These are phyloP conservation scores for Kickxella alabastrina DNA, from an alignment of 192 early-diverging fungal species.

Conservation along the genomic window DNA sequence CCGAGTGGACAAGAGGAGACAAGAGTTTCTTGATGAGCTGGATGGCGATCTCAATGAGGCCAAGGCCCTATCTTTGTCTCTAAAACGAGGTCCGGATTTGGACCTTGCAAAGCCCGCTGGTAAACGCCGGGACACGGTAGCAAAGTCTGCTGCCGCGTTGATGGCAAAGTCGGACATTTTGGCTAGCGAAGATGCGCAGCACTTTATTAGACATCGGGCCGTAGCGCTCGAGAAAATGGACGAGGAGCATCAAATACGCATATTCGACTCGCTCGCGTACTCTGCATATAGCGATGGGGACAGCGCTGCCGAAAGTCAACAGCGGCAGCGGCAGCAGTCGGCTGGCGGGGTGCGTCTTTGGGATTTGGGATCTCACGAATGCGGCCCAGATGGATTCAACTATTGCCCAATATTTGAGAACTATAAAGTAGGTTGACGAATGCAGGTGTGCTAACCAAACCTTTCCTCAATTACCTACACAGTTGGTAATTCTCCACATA, in stretches of 20 bases:
- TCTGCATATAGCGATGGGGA: not conserved
- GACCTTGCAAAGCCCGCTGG: not conserved
- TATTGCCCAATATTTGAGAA: not conserved
- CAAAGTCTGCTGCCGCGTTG: slow-evolving; percentile 4
- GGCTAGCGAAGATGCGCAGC: slow-evolving; percentile 34
- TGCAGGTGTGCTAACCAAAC: too few species aligned
- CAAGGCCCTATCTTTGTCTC: slow-evolving; percentile 39
- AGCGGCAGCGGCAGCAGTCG: too few species aligned
- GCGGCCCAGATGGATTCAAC: not conserved
- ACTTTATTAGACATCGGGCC: slow-evolving; percentile 32
- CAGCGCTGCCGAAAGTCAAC: too few species aligned
- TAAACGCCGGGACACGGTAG: slow-evolving; percentile 10
- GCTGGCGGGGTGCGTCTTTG: not conserved
- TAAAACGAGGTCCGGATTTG: slow-evolving; percentile 11
- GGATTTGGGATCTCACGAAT: not conserved
- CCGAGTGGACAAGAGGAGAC: slow-evolving; percentile 8
- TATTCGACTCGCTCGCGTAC: too few species aligned
- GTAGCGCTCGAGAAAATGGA: slow-evolving; percentile 32
- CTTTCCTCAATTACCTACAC: too few species aligned
- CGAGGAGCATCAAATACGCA: too few species aligned
- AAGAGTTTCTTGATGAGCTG: slow-evolving; percentile 34
- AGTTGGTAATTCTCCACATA: too few species aligned
- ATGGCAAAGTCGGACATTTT: slow-evolving; percentile 30
- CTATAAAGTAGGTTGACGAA: slow-evolving; percentile 1
- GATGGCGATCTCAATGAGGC: slow-evolving; percentile 42